Evolutionary conservation across 129 eudicot genomes (phyloP).

Genomic region (Centella asiatica): DNA sequence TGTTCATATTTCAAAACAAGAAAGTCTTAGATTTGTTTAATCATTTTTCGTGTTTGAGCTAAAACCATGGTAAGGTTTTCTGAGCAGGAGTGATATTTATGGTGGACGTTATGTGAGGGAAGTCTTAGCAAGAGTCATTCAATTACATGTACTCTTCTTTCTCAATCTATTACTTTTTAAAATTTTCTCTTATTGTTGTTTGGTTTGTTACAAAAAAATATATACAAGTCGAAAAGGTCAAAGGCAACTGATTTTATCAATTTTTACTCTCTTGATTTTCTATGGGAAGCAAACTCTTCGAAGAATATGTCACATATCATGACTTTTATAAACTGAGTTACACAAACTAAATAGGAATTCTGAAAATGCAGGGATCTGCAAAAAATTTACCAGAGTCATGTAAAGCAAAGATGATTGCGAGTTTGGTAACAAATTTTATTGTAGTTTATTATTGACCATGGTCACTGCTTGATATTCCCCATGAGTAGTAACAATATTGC

Average conservation of each 20-base stretch:
- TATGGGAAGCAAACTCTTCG: neutral
- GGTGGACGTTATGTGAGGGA: neutral
- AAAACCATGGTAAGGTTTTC: neutral
- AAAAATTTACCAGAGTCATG: slow-evolving; percentile 9
- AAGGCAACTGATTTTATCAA: no score
- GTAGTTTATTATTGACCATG: neutral
- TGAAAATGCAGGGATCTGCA: neutral
- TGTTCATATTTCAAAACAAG: no score
- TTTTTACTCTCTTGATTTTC: neutral
- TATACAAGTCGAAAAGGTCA: no score
- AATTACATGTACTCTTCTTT: neutral
- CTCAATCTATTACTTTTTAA: neutral
- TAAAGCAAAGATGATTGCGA: slow-evolving; percentile 5
- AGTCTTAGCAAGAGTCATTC: neutral
- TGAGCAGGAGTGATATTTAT: slow-evolving; percentile 9
- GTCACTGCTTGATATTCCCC: neutral
- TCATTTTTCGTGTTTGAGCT: neutral
- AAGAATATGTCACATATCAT: neutral
- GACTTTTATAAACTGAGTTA: no score
- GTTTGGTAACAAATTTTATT: slow-evolving; percentile 7
- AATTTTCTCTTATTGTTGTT: no score
- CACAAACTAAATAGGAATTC: neutral
- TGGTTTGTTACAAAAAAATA: no score
- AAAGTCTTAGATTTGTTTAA: neutral
- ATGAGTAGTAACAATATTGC: neutral